Conservation (phyloP, 768 basidiomycete genomes). For the Candolleomyces efflorescens region DNA sequence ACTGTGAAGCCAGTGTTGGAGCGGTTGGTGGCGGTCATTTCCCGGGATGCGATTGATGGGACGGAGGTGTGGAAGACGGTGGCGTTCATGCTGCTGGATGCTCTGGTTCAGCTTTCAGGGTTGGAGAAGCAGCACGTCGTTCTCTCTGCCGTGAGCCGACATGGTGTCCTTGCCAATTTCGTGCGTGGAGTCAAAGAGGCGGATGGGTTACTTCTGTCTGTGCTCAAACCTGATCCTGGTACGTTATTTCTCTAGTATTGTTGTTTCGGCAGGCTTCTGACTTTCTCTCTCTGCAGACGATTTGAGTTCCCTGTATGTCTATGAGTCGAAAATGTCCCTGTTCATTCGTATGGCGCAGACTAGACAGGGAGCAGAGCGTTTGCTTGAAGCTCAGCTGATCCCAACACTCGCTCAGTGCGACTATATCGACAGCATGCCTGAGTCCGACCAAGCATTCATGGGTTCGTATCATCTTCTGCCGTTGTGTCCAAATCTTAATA, state of each 20-base stretch:
- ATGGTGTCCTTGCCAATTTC: slow-evolving; percentile 80
- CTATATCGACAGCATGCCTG: slow-evolving; percentile 81
- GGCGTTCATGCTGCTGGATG: slow-evolving; percentile 86
- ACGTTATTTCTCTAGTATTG: slow-evolving; percentile 16
- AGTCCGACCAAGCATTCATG: slow-evolving; percentile 77
- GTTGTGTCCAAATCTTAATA: background rate
- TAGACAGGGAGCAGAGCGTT: slow-evolving; percentile 75
- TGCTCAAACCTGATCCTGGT: slow-evolving; percentile 91
- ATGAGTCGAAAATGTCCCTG: slow-evolving; percentile 91
- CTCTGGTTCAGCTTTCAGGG: slow-evolving; percentile 68
- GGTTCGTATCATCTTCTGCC: slow-evolving; percentile 40
- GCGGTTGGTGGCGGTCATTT: slow-evolving; percentile 63
- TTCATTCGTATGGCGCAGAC: slow-evolving; percentile 83
- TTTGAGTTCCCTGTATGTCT: slow-evolving; percentile 87
- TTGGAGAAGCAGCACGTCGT: slow-evolving; percentile 65
- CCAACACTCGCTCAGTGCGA: slow-evolving; percentile 78
- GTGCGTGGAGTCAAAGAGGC: slow-evolving; percentile 81
- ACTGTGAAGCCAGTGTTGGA: slow-evolving; percentile 70
- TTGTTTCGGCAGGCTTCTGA: background rate
- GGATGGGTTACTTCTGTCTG: slow-evolving; percentile 66
- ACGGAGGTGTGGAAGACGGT: slow-evolving; percentile 97
- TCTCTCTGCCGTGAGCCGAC: slow-evolving; percentile 53
- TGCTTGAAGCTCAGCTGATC: slow-evolving; percentile 75
- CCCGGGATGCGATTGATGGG: slow-evolving; percentile 92
- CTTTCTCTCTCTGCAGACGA: slow-evolving; percentile 51